These are phyloP conservation scores for Podaxis mareebaensis DNA, from an alignment of 768 basidiomycete species.

Conservation along the genomic window DNA sequence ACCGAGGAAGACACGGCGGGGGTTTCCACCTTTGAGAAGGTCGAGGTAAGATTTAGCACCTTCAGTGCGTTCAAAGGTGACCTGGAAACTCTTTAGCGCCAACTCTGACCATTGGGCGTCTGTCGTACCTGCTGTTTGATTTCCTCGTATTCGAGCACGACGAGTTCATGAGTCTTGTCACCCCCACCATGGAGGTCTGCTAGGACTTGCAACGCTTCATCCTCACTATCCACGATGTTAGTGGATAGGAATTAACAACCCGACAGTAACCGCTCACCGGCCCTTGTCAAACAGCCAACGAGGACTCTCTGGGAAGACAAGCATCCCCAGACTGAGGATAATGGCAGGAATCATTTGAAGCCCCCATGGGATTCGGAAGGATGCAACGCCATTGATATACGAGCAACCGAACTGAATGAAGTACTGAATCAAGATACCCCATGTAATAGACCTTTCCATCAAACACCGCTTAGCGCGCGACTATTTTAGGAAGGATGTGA, in stretches of 20 bases:
- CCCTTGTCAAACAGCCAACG: conserved; percentile 70
- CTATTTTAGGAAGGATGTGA: background rate
- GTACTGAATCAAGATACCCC: conserved; percentile 78
- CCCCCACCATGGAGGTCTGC: conserved; percentile 76
- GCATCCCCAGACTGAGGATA: conserved; percentile 67
- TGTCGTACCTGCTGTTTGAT: conserved; percentile 48
- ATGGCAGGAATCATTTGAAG: conserved; percentile 80
- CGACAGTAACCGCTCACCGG: conserved; percentile 33
- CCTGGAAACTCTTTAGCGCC: conserved; percentile 20
- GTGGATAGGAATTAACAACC: background rate
- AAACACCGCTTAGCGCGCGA: background rate
- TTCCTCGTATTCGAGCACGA: conserved; percentile 69
- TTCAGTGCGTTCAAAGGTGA: conserved; percentile 62
- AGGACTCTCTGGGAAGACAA: conserved; percentile 67
- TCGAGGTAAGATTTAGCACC: conserved; percentile 73
- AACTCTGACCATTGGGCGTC: background rate
- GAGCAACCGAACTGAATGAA: conserved; percentile 78
- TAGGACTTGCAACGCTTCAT: conserved; percentile 69
- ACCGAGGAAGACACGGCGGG: conserved; percentile 72
- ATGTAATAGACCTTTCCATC: conserved; percentile 56
- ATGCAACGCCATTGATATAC: conserved; percentile 66
- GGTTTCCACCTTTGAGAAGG: conserved; percentile 62
- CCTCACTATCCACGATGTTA: conserved; percentile 34
- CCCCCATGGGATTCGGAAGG: conserved; percentile 82
- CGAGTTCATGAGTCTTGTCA: conserved; percentile 57